Percentiles rank a stretch among this genome's conserved stretches.
Conservation (phyloP, 2,329 filamentous ascomycete genomes). For the Talaromyces albobiverticillius region DNA sequence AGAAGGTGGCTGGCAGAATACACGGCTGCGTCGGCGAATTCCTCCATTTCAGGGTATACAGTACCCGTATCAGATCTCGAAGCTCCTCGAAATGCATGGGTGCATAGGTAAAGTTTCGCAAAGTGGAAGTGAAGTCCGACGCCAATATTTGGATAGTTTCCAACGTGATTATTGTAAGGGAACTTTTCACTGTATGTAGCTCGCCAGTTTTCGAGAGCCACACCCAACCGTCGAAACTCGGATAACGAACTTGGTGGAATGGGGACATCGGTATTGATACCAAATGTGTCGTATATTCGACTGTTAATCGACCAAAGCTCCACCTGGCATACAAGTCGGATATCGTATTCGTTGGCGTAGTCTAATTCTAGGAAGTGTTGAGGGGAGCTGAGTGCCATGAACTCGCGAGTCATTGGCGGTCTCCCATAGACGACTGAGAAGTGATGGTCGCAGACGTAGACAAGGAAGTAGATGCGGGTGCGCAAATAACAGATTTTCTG, state of each 20-base stretch:
- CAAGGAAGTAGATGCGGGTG: conserved; percentile 38
- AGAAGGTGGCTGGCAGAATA: neutral
- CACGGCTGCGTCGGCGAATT: neutral
- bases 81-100: conserved; percentile 18
- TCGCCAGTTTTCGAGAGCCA: neutral
- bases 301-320: conserved; percentile 19
- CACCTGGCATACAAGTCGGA: conserved; percentile 18
- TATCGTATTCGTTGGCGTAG: conserved; percentile 22
- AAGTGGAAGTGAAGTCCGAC: conserved; percentile 17
- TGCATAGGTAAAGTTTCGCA: conserved; percentile 17
- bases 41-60: neutral
- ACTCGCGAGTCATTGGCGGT: conserved; percentile 36
- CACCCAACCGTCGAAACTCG: neutral
- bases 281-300: conserved; percentile 17
- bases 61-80: neutral
- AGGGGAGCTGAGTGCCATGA: conserved; percentile 27
- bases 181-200: neutral
- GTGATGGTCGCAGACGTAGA: conserved; percentile 41
- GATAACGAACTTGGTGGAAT: neutral
- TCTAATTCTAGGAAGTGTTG: conserved; percentile 30
- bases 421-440: conserved; percentile 35
- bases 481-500: conserved; percentile 31
- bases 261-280: conserved; percentile 15
- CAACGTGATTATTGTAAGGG: neutral
- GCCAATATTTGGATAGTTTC: conserved; percentile 9